Base-by-base conservation (phyloP, 2,329 filamentous ascomycete genomes). In the Nakataea oryzae region DNA sequence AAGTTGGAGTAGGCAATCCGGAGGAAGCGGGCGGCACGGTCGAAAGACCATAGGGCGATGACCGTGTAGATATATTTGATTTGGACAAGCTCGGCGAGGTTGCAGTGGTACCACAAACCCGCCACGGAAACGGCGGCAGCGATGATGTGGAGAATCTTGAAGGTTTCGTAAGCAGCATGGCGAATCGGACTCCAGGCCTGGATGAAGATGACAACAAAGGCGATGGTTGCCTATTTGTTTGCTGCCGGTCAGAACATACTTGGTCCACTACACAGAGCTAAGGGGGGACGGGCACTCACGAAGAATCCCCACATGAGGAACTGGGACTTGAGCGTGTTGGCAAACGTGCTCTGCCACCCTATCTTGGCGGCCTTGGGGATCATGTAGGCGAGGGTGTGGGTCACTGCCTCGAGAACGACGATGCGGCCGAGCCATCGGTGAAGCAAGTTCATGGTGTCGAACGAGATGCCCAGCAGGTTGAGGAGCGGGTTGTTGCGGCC, bases 351-450 rank as follows among this genome's bases (percentile, higher is more conserved):
- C 3, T 67, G 70, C 83, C 85, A 89, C 61, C 79, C 81, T 63
- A 73, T 71, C 64, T 71, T 65, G 1, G 69, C 59, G 12, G 75
- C 76, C 26, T 72, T 74, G 13, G 75, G 73, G 26, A 77, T 74
- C 65, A 84, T 79, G 74, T 79, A 90, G 60, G 86, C 81, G 54
- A 85, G 70, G 1, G 83, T 85, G 74, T 93, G 89, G 32, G 82
- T 77, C 54, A 92, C 67, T 12, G 86, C 80, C 72, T 93, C 88
- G 17, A 90, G 74, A 24, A 88, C 81, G 29, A 89, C 87, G 64
- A 92, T 90, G 54, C 89, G 85, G 67, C 89, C 89, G 65, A 91
- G 82, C 89, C 89, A 93, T 65, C 90, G 84, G 74, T 93, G 89
- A 63, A 93, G 79, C 64, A 93, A 75, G 76, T 93, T 93, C 79